Evolutionary conservation across 2,329 filamentous ascomycete species (phyloP), one percentile per base, ranked within the genome.

Genomic region (Claviceps sp.): DNA sequence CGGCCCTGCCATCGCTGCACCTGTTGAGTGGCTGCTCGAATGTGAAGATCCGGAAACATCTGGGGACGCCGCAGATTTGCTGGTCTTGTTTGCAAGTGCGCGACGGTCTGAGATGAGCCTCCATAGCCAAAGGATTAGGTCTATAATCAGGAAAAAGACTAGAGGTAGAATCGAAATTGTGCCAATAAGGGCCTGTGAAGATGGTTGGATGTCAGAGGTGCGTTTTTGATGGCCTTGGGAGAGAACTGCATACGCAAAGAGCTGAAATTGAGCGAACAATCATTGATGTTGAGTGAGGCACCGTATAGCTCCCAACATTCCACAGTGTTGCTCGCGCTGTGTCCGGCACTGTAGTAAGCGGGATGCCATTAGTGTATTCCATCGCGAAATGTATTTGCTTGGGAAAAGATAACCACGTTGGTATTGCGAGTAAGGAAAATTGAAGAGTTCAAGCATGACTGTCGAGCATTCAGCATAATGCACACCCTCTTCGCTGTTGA

Each of bases 41-140:
- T 37, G 11, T 17, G 26, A 37, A n/a, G 19, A 19, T 34, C 49
- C 38, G 14, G 38, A n/a, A 5, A 39, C 17, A 16, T 11, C 26
- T 43, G 14, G 24, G 38, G 13, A 5, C 44, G 43, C 5, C 19
- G 47, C 19, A 22, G 34, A 40, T 7, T 52, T 39, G n/a, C 19
- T 16, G n/a, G n/a, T 41, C 46, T 48, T 22, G 49, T 48, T 22
- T 39, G 10, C 30, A 34, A 34, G 30, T 50, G 51, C 30, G 48
- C 53, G 58, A 52, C 34, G 52, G 51, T 22, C 61, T 53, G 58
- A 62, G 53, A 60, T 60, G 10, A 72, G 66, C 57, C 77, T 70
- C 70, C 73, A 80, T 42, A 75, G 56, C 75, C 76, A 80, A 34
- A 80, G 66, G 26, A 65, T 61, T 48, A 80, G 60, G 59, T 81